Base-by-base conservation (phyloP, 148 eudicot species). In the Selenicereus undatus region DNA sequence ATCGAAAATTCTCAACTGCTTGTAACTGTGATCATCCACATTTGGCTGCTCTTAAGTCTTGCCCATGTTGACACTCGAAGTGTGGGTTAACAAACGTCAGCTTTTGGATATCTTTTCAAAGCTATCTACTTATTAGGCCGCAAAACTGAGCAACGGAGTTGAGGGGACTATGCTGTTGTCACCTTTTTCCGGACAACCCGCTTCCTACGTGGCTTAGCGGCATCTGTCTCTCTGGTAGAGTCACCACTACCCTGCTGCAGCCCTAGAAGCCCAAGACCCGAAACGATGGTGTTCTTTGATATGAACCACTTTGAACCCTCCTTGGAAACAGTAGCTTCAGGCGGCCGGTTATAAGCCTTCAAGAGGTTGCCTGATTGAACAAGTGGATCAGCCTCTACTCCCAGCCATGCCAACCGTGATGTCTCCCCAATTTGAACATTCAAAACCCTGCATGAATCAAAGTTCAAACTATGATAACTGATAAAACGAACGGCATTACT, bases 391-490 rank as follows among this genome's bases (percentile, higher is more conserved):
- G 86, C 94, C 82, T 96, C 99, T 17, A 93, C 86, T 42, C 97
- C 94, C 32, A 96, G 91, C 99, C 98, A 93, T 77, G 94, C 97
- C 82, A 88, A 29, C 83, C 93, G 90, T 29, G 95, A 96, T 73
- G 90, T 90, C 87, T 96, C 99, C 74, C 98, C 99, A 77, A 96
- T 54, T 75, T 92, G 94, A 75, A 88, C 90, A 86, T 96, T 92
- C 87, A 88, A 72, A 54, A 91, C 81, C 91, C 99, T 95, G 88
- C 82, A 90, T 5, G 35, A 52, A 85, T 10, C 26, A 70, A 22
- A 73, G 68, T 6, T 73, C 71, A 74, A n/a, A 45, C 56, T 12
- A 52, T 71, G 22, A 82, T 27, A 43, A 71, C 11, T 22, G 11
- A 74, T 17, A n/a, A 50, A 70, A 18, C 24, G 29, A 3, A 36